Percentiles rank a stretch among this genome's conserved stretches.
Conservation (phyloP, 2,329 filamentous ascomycete genomes). For the Macrophomina phaseolina region DNA sequence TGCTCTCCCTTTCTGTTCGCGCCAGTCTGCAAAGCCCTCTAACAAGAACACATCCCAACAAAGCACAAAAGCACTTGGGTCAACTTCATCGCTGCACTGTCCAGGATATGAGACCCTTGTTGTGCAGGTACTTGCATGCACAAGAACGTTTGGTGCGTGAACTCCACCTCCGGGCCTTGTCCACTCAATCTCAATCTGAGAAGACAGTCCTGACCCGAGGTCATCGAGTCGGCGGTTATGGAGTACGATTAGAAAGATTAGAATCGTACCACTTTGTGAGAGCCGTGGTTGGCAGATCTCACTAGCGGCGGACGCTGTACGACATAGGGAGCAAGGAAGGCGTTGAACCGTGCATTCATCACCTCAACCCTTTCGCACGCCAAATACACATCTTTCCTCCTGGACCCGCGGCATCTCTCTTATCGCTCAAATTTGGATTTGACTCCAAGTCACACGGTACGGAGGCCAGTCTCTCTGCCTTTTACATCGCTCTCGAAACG, state of each 20-base stretch:
- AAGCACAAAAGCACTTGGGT: too few relatives aligned
- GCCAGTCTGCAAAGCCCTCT: too few relatives aligned
- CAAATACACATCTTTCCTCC: not conserved
- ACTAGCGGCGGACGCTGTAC: constrained; percentile 13
- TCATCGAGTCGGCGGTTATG: not conserved
- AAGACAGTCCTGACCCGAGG: not conserved
- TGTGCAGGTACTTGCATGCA: too few relatives aligned
- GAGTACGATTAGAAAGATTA: constrained; percentile 7
- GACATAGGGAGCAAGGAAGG: not conserved
- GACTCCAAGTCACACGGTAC: too few relatives aligned
- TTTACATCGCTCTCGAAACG: too few relatives aligned
- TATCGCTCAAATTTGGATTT: too few relatives aligned
- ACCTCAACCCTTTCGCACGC: not conserved
- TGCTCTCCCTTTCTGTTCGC: not conserved
- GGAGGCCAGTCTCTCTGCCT: too few relatives aligned
- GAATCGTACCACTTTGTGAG: constrained; percentile 15
- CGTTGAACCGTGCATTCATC: constrained; percentile 17
- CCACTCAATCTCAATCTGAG: not conserved
- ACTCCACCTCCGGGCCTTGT: not conserved
- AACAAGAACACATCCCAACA: not conserved
- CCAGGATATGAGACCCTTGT: too few relatives aligned
- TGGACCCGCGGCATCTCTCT: not conserved
- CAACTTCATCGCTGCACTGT: too few relatives aligned
- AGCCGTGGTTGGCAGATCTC: constrained; percentile 2
- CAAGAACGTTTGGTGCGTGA: too few relatives aligned